Evolutionary conservation across 495 filamentous ascomycete species (phyloP), one percentile per base, ranked within the genome.

Genomic region (Immersiella caudata): DNA sequence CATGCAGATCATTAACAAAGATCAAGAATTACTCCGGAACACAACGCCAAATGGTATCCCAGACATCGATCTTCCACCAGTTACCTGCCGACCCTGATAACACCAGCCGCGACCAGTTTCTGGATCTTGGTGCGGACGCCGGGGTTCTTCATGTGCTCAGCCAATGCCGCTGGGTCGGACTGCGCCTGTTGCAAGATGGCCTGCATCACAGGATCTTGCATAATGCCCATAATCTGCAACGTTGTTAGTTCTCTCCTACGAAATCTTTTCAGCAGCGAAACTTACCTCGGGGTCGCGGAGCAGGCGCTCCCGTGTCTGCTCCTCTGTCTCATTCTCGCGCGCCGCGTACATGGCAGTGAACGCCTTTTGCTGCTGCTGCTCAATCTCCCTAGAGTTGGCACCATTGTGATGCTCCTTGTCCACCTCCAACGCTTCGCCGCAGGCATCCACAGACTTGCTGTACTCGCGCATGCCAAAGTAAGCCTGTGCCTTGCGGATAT

Each of bases 391-490:
- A 1, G 88, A 81, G 75, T 97, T 92, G 70, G 89, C 91, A 59
- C 89, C 88, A 63, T 88, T 85, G 74, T 84, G 74, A 71, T 83
- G 78, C 62, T 82, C 80, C 25, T 79, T 87, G 76, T 99, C 96
- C 20, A 93, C 86, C 67, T 89, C 85, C 1, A 84, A 79, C 2
- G 96, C 95, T 69, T 93, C 92, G 36, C 87, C 87, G 82, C 93
- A 97, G 21, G 88, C 90, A 74, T 99, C 96, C 52, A 97, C 81
- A 73, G 91, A 96, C 77, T 91, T 93, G 81, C 88, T 96, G 82
- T 96, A 98, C 78, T 99, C 93, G 72, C 93, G 91, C 95, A 99
- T 99, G 65, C 92, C 93, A 68, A 96, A 90, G 75, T 90, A 90
- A 18, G 94, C 92, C 78, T 97, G 92, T 0, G 93, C 93, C 82